phyloP scores from a whole-genome alignment of 495 filamentous ascomycete genomes.

The Haplographium delicatum region DNA sequence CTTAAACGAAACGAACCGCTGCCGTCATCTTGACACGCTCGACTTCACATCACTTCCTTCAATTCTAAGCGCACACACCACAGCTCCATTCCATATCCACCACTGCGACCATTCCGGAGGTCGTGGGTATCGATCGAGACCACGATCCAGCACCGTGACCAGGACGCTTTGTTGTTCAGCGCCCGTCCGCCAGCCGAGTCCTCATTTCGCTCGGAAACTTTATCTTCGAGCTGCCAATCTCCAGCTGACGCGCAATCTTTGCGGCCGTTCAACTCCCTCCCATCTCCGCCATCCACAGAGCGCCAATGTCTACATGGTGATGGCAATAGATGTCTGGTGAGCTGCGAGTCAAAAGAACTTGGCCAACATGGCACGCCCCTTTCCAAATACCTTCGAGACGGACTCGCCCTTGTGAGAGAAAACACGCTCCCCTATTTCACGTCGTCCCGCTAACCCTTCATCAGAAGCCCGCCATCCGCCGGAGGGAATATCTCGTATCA shows the following conservation, averaged over 20 bases:
- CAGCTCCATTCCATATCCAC: background rate
- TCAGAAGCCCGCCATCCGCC: constrained; percentile 16
- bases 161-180: background rate
- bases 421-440: no score
- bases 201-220: background rate
- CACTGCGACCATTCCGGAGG: background rate
- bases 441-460: constrained; percentile 10
- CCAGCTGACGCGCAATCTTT: background rate
- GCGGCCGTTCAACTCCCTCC: background rate
- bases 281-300: background rate
- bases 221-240: background rate
- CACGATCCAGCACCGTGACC: background rate
- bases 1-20: no score
- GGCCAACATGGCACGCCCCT: constrained; percentile 24
- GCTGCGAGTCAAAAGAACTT: constrained; percentile 4
- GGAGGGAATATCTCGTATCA: constrained; percentile 34
- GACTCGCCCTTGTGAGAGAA: constrained; percentile 21
- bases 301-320: constrained; percentile 12
- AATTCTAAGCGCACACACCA: no score
- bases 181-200: background rate
- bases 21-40: no score
- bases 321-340: constrained; percentile 19
- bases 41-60: no score
- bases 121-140: background rate
- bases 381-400: constrained; percentile 21